Percentiles rank a stretch among this genome's conserved stretches.
Conservation (phyloP, 2,329 filamentous ascomycete genomes). For the Hypocrella siamensis region DNA sequence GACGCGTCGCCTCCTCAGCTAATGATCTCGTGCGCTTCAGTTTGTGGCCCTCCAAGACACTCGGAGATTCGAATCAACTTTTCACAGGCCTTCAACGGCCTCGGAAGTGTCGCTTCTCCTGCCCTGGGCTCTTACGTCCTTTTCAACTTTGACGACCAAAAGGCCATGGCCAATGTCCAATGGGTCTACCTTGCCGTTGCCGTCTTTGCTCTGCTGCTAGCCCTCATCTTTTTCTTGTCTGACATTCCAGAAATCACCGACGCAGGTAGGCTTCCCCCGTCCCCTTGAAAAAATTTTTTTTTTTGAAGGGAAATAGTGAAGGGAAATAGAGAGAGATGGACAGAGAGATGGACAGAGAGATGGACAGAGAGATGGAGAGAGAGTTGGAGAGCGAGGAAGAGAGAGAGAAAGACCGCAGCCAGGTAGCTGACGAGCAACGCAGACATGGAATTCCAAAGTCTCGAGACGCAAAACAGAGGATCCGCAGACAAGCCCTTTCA, state of each 20-base stretch:
- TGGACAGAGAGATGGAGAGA: too few species aligned
- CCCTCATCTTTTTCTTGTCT: slow-evolving; percentile 49
- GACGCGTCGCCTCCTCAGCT: neutral
- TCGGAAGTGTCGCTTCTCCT: slow-evolving; percentile 58
- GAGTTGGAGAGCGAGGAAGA: too few species aligned
- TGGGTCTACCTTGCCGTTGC: slow-evolving; percentile 65
- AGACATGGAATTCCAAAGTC: slow-evolving; percentile 49
- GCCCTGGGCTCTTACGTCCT: slow-evolving; percentile 60
- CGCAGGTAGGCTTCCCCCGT: slow-evolving; percentile 11
- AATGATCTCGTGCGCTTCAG: slow-evolving; percentile 3
- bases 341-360: too few species aligned
- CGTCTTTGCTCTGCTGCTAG: slow-evolving; percentile 52
- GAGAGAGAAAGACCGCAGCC: too few species aligned
- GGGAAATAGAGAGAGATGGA: too few species aligned
- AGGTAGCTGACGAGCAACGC: too few species aligned
- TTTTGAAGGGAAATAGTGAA: too few species aligned
- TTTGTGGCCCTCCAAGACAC: slow-evolving; percentile 48
- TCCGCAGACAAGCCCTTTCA: slow-evolving; percentile 45
- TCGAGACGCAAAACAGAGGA: slow-evolving; percentile 30
- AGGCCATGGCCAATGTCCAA: slow-evolving; percentile 51
- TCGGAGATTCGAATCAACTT: slow-evolving; percentile 62
- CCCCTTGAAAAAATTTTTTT: too few species aligned
- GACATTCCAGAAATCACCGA: slow-evolving; percentile 56
- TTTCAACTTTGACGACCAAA: slow-evolving; percentile 44
- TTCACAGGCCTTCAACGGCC: slow-evolving; percentile 62